A percentile compares a stretch with the other conserved stretches of the same genome.
Evolutionary conservation across 495 filamentous ascomycete species (phyloP).

Genomic region (Amniculicola lignicola): DNA sequence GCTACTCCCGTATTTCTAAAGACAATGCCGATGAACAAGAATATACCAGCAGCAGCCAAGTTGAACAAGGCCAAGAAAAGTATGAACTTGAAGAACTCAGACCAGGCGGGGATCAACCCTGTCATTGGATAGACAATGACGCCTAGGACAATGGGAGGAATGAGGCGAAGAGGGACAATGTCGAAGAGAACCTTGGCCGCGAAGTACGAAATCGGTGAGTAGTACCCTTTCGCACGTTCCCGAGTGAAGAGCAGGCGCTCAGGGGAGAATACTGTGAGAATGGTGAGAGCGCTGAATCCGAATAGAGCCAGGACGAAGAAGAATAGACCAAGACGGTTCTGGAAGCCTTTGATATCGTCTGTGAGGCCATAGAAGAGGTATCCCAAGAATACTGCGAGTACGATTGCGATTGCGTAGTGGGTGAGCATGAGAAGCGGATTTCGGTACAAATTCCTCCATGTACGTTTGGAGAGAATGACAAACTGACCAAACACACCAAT

Average conservation of each 20-base stretch:
- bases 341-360: conserved; percentile 94
- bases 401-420: conserved; percentile 97
- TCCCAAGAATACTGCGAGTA: conserved; percentile 89
- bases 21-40: conserved; percentile 93
- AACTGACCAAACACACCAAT: conserved; percentile 79
- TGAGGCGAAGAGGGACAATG: conserved; percentile 86
- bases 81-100: conserved; percentile 87
- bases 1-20: conserved; percentile 90
- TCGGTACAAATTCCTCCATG: conserved; percentile 95
- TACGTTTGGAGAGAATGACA: conserved; percentile 79
- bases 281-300: conserved; percentile 93
- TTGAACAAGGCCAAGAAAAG: conserved; percentile 94
- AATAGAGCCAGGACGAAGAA: conserved; percentile 96
- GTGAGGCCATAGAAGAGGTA: conserved; percentile 96
- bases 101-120: conserved; percentile 77
- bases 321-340: conserved; percentile 96
- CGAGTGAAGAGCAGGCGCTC: conserved; percentile 91
- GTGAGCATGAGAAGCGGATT: conserved; percentile 99
- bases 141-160: conserved; percentile 96
- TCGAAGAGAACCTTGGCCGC: conserved; percentile 91
- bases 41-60: conserved; percentile 86
- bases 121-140: conserved; percentile 98
- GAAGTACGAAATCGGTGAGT: conserved; percentile 96
- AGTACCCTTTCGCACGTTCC: conserved; percentile 96
- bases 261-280: conserved; percentile 86